Evolutionary conservation across 2,329 filamentous ascomycete species (phyloP), one percentile per base, ranked within the genome.

Genomic region (Cytospora mali): DNA sequence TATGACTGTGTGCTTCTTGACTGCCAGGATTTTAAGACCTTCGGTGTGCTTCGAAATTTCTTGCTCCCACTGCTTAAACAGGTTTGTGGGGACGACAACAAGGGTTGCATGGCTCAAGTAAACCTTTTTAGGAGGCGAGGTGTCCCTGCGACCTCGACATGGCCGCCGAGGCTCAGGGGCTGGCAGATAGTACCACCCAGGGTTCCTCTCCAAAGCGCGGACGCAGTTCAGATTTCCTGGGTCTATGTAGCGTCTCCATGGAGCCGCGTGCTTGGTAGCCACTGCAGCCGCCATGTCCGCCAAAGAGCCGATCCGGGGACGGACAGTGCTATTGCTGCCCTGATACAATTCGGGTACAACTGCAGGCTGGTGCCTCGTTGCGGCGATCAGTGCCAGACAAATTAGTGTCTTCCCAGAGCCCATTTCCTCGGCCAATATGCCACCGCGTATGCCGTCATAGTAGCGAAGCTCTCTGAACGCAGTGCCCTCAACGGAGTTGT

Each of bases 331-430:
- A 55, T 79, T 70, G 62, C 74, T 66, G 62, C 70, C 50, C 68
- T 82, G 77, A 70, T 89, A 85, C 58, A 88, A 73, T 3, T 87
- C 81, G 2, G 93, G 89, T 4, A 89, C 83, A 21, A 80, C 76
- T 6, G 91, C 84, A 13, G 87, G 83, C 65, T 93, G 84, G 33
- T 87, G 80, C 68, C 84, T 87, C 0, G 92, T 96, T 3, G 92
- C 88, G 28, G 96, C 79, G 46, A 97, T 87, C 2, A 92, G 77
- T 7, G 89, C 82, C 21, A 98, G 77, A 66, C 90, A 94, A 13
- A 97, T 96, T 28, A 97, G 76, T 0, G 94, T 97, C 77, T 97
- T 98, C 0, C 94, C 93, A 0, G 84, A 77, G 6, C 89, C 89
- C 90, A 93, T 93, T 66, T 91, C 88, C 71, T 95, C 91, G 0